phyloP scores from a whole-genome alignment of 2,329 filamentous ascomycete genomes.

The Raffaelea deltoideospora region DNA sequence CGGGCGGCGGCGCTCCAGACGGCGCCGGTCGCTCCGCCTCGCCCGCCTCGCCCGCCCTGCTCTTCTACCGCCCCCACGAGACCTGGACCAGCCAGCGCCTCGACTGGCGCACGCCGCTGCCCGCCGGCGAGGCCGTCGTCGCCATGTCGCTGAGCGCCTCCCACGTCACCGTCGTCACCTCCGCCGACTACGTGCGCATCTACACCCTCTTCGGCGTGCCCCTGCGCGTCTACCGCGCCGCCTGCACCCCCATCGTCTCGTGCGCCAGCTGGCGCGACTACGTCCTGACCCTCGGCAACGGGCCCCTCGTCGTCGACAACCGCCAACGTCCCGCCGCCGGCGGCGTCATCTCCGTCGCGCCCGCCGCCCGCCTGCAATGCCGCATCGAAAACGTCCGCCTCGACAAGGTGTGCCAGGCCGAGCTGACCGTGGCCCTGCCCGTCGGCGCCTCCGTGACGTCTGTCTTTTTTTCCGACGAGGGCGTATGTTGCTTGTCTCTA shows the following conservation, averaged over 20 bases:
- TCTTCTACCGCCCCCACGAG: conserved; percentile 97
- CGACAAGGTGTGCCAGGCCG: conserved; percentile 86
- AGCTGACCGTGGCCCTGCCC: conserved; percentile 77
- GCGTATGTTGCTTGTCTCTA: conserved; percentile 37
- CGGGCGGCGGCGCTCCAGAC: conserved; percentile 8
- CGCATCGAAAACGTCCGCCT: conserved; percentile 89
- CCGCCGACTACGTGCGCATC: conserved; percentile 74
- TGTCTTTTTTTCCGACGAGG: conserved; percentile 82
- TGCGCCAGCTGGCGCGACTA: conserved; percentile 94
- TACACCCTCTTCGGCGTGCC: conserved; percentile 90
- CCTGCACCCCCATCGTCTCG: conserved; percentile 77
- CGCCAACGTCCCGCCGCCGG: too few relatives aligned
- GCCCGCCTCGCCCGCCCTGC: conserved; percentile 53
- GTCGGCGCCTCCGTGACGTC: conserved; percentile 58
- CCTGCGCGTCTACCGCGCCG: conserved; percentile 77
- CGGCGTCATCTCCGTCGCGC: too few relatives aligned
- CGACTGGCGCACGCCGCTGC: conserved; percentile 84
- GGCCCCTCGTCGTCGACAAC: conserved; percentile 66
- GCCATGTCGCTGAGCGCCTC: conserved; percentile 85
- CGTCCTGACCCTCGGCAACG: conserved; percentile 90
- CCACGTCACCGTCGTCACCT: conserved; percentile 80
- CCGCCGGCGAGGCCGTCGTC: conserved; percentile 68
- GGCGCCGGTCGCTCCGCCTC: too few relatives aligned
- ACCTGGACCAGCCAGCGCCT: conserved; percentile 80
- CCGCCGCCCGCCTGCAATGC: conserved; percentile 66